phyloP scores from a whole-genome alignment of 2,329 filamentous ascomycete species.

The Neopestalotiopsis rosae region DNA sequence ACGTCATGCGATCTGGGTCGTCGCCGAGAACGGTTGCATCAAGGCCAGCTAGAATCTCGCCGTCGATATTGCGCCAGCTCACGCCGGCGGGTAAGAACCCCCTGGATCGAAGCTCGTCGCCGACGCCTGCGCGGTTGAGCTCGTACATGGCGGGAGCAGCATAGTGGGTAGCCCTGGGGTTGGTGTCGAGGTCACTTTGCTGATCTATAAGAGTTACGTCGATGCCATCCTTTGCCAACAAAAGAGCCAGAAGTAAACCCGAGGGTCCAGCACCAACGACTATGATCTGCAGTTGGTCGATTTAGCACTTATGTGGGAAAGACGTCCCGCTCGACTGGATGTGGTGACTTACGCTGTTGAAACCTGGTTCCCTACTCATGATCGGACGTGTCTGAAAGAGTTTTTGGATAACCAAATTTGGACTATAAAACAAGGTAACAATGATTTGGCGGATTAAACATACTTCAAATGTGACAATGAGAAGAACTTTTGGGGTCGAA shows the following conservation, averaged over 20 bases:
- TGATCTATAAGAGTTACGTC: conserved; percentile 34
- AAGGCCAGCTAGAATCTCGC: conserved; percentile 24
- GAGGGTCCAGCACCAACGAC: conserved; percentile 29
- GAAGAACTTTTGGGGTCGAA: no score
- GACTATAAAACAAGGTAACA: no score
- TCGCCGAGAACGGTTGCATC: conserved; percentile 26
- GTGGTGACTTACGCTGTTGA: not conserved
- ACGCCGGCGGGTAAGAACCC: conserved; percentile 33
- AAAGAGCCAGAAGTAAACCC: conserved; percentile 27
- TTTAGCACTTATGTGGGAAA: not conserved
- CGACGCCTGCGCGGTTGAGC: conserved; percentile 34
- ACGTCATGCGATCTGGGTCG: conserved; percentile 44
- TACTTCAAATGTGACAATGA: no score
- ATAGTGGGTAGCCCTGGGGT: conserved; percentile 39
- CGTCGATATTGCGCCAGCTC: conserved; percentile 33
- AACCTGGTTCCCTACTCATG: not conserved
- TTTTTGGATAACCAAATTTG: no score
- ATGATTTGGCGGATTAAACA: no score
- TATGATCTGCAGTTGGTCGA: not conserved
- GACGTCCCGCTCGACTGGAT: not conserved
- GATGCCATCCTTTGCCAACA: conserved; percentile 30
- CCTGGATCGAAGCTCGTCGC: conserved; percentile 32
- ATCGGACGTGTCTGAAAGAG: not conserved
- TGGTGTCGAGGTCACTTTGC: conserved; percentile 31
- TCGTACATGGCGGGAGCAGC: conserved; percentile 30